Evolutionary conservation across 805 yeast genomes (phyloP).

Genomic region (Clavispora vitiphila): DNA sequence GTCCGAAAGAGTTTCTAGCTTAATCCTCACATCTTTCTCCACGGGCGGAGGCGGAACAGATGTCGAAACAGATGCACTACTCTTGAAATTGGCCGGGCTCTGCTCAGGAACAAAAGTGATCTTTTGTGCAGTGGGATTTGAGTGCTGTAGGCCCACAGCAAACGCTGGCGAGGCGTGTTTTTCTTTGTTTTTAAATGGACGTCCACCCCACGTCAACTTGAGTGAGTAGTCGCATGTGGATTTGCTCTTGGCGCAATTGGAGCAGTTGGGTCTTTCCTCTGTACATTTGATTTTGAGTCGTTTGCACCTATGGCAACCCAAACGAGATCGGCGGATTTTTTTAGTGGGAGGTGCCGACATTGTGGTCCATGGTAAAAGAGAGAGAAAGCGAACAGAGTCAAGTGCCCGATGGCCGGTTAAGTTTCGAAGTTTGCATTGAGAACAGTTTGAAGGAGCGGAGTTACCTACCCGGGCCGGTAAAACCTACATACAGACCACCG

Average conservation of each 20-base stretch:
- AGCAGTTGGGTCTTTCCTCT: conserved; percentile 60
- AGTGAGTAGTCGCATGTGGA: conserved; percentile 58
- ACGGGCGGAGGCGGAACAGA: neutral
- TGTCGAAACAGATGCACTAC: neutral
- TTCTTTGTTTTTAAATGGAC: conserved; percentile 50
- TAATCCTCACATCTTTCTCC: too few relatives aligned
- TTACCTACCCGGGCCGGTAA: neutral
- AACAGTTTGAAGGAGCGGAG: neutral
- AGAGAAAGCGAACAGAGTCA: too few relatives aligned
- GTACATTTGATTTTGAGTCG: conserved; percentile 63
- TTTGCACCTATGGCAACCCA: conserved; percentile 62
- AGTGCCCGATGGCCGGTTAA: neutral
- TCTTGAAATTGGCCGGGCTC: neutral
- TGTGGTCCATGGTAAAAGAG: neutral
- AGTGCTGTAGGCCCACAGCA: neutral
- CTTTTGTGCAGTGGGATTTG: neutral
- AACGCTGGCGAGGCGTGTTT: conserved; percentile 10
- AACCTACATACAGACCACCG: neutral
- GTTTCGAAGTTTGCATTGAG: neutral
- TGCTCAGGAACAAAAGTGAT: neutral
- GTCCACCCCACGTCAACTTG: conserved; percentile 69
- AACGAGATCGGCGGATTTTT: conserved; percentile 43
- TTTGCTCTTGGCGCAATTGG: conserved; percentile 46
- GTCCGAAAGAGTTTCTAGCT: too few relatives aligned
- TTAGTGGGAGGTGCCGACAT: conserved; percentile 6